Percentiles rank a stretch among this genome's conserved stretches.
phyloP scores from a whole-genome alignment of 2,329 filamentous ascomycete species.

The Ophiocordyceps robertsii region DNA sequence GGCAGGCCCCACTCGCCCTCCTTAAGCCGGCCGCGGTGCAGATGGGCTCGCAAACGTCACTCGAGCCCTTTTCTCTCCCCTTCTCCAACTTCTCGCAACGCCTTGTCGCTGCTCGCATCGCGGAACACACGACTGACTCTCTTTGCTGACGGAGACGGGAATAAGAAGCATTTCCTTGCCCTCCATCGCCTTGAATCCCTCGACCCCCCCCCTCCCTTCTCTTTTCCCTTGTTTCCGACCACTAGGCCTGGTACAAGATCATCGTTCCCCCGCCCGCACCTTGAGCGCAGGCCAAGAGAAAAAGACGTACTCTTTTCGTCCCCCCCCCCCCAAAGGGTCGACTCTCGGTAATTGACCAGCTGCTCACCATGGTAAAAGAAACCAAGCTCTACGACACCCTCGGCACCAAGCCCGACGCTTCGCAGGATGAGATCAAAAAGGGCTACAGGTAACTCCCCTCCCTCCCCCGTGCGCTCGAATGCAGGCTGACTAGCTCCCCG shows the following conservation, averaged over 20 bases:
- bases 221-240: neutral
- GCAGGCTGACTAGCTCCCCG: slow-evolving; percentile 20
- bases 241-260: neutral
- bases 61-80: too few species aligned
- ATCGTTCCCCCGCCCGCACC: neutral
- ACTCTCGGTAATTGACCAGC: neutral
- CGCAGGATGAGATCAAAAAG: slow-evolving; percentile 95
- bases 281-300: neutral
- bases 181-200: neutral
- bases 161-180: neutral
- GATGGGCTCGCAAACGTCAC: too few species aligned
- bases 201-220: neutral
- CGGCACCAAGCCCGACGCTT: slow-evolving; percentile 62
- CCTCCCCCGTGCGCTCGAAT: neutral
- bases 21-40: neutral
- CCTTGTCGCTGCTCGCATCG: neutral
- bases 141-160: neutral
- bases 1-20: slow-evolving; percentile 1
- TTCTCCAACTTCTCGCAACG: too few species aligned
- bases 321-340: neutral
- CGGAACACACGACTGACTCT: neutral
- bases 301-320: neutral
- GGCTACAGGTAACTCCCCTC: slow-evolving; percentile 58
- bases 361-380: slow-evolving; percentile 70
- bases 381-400: slow-evolving; percentile 90